phyloP scores from a whole-genome alignment of 192 early-diverging fungal genomes.

The Coemansia sp. region DNA sequence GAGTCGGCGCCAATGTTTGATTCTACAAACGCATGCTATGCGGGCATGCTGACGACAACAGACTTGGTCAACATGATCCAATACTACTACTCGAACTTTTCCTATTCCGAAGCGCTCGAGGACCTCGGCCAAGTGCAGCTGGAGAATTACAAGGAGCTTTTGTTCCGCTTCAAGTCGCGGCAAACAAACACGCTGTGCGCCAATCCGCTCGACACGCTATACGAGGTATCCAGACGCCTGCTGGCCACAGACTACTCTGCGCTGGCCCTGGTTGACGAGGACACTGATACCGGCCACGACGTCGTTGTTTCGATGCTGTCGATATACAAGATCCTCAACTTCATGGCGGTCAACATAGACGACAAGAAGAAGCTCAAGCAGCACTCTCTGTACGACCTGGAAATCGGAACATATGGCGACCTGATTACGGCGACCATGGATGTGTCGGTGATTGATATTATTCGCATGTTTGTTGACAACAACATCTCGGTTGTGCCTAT shows the following conservation, averaged over 20 bases:
- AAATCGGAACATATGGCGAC: constrained; percentile 84
- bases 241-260: constrained; percentile 82
- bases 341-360: constrained; percentile 79
- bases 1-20: constrained; percentile 94
- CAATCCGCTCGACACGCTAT: constrained; percentile 81
- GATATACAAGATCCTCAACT: constrained; percentile 82
- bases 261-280: constrained; percentile 84
- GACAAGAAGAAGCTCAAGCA: constrained; percentile 62
- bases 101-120: constrained; percentile 75
- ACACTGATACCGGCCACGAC: constrained; percentile 68
- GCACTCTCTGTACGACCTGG: constrained; percentile 69
- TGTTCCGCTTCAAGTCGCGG: constrained; percentile 50
- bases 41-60: constrained; percentile 94
- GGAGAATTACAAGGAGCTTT: constrained; percentile 51
- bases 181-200: constrained; percentile 63
- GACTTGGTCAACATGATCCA: constrained; percentile 94
- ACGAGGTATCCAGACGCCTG: constrained; percentile 79
- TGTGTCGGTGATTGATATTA: constrained; percentile 82
- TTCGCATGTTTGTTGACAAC: constrained; percentile 88
- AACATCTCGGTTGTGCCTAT: constrained; percentile 93
- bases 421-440: constrained; percentile 75
- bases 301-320: constrained; percentile 91
- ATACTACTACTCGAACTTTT: constrained; percentile 83
- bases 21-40: constrained; percentile 71
- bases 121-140: constrained; percentile 73